Evolutionary conservation across 768 basidiomycete genomes (phyloP), one percentile per base, ranked within the genome.

Genomic region (Xanthoconium purpureum): DNA sequence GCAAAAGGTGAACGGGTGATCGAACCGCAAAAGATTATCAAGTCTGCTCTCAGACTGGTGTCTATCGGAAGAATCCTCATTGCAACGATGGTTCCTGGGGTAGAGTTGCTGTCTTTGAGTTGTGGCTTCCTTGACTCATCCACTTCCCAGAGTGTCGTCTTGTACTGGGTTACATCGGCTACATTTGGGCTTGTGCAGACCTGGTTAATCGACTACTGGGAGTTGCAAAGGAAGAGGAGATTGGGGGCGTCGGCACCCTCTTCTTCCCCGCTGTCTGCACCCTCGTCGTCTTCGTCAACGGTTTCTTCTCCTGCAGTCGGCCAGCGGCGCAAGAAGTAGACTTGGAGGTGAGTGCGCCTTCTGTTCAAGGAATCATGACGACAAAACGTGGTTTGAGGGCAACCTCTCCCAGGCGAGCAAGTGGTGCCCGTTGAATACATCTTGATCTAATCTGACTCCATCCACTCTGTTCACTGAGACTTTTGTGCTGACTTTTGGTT

Each of bases 381-480:
- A 85, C 54, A 88, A 80, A 73, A 79, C 79, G 85, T 88, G 88
- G 82, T 78, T 62, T 11, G 83, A 89, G 83, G 83, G 82, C 85
- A 76, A 87, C 84, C 73, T 64, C 64, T 65, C 63, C 67, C 62
- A 58, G 45, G 45, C 58, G 70, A 67, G 66, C 63, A 59, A 69
- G 73, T 62, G 70, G 86, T 69, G 73, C 77, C 79, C 84, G 14
- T 39, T 84, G 89, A 83, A 73, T 71, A 59, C 70, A 78, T 79
- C 90, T 92, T 92, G 90, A 92, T 92, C 90, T 92, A 92, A 92
- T 91, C 86, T 91, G 90, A 92, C 80, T 46, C 28, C 46, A 20
- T 46, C 9, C n/a, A 28, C 53, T 46, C 50, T 33, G 14, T 5
- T 1, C 17, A 12, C 17, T 28, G 30, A 24, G 37, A n/a, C 8